Evolutionary conservation across 2,329 filamentous ascomycete genomes (phyloP).

Genomic region (Periconia digitata): DNA sequence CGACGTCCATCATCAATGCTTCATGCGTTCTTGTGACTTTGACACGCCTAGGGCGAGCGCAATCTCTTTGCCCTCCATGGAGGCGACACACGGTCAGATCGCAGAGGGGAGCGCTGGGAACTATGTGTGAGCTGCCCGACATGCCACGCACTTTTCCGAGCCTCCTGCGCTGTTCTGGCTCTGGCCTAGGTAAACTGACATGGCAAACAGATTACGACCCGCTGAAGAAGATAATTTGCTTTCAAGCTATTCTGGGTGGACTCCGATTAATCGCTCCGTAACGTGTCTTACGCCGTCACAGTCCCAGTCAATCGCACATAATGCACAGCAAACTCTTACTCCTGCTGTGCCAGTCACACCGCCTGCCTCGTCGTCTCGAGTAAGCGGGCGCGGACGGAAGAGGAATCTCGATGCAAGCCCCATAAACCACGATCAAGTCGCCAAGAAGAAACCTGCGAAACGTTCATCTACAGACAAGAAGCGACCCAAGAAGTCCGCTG

Average conservation of each 20-base stretch:
- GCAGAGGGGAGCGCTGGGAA: constrained; percentile 11
- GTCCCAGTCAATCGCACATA: neutral
- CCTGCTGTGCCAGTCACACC: neutral
- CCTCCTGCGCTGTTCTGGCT: neutral
- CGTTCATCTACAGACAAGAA: neutral
- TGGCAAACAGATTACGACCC: neutral
- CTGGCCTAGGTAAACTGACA: constrained; percentile 5
- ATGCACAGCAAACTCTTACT: neutral
- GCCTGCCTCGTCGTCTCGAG: constrained; percentile 4
- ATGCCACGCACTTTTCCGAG: constrained; percentile 12
- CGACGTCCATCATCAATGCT: constrained; percentile 1
- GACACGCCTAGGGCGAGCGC: constrained; percentile 1
- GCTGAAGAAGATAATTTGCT: neutral
- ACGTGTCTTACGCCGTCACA: constrained; percentile 1
- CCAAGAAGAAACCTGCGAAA: constrained; percentile 2
- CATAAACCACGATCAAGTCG: neutral
- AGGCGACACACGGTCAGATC: constrained; percentile 6
- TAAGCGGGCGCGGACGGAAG: constrained; percentile 16
- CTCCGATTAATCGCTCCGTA: constrained; percentile 25
- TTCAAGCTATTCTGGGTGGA: constrained; percentile 21
- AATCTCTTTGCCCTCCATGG: neutral
- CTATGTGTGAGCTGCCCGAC: constrained; percentile 25
- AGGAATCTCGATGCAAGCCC: constrained; percentile 1
- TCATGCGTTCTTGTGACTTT: constrained; percentile 5
- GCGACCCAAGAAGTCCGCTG: neutral